Percentiles rank a stretch among this genome's conserved stretches.
Conservation (phyloP, 208 protist genomes). For the Acanthamoeba healyi region DNA sequence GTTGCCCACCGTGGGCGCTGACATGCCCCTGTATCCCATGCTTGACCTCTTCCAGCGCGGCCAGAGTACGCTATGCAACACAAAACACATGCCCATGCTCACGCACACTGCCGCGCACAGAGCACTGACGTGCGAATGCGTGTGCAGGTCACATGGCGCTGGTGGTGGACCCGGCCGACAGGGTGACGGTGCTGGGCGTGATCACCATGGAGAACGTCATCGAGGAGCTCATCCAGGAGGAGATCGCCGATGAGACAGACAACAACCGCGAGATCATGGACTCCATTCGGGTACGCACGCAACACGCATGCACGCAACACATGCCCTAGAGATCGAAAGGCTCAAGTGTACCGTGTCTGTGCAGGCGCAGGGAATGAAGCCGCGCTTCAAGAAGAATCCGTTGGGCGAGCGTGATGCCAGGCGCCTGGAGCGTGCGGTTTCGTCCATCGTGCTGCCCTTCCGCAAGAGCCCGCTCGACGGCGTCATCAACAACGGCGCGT, state of each 20-base stretch:
- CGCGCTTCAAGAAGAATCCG: conserved; percentile 14
- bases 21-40: conserved; percentile 77
- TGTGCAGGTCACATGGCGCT: conserved; percentile 69
- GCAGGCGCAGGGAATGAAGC: conserved; percentile 44
- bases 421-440: conserved; percentile 25
- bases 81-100: too few relatives aligned
- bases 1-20: conserved; percentile 46
- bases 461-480: neutral
- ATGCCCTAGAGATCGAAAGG: too few relatives aligned
- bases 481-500: neutral
- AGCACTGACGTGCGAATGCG: too few relatives aligned
- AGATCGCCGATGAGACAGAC: conserved; percentile 27
- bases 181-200: conserved; percentile 78
- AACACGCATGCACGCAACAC: neutral
- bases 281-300: neutral
- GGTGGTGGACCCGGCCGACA: conserved; percentile 51
- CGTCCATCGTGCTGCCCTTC: conserved; percentile 30
- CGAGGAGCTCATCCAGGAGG: conserved; percentile 84
- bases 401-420: neutral
- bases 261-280: conserved; percentile 13
- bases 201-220: conserved; percentile 88
- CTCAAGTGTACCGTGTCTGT: neutral
- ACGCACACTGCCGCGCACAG: too few relatives aligned
- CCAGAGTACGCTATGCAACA: conserved; percentile 73
- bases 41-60: conserved; percentile 83